These are phyloP conservation scores for Didymella keratinophila DNA, from an alignment of 2,329 filamentous ascomycete genomes.

Conservation along the genomic window DNA sequence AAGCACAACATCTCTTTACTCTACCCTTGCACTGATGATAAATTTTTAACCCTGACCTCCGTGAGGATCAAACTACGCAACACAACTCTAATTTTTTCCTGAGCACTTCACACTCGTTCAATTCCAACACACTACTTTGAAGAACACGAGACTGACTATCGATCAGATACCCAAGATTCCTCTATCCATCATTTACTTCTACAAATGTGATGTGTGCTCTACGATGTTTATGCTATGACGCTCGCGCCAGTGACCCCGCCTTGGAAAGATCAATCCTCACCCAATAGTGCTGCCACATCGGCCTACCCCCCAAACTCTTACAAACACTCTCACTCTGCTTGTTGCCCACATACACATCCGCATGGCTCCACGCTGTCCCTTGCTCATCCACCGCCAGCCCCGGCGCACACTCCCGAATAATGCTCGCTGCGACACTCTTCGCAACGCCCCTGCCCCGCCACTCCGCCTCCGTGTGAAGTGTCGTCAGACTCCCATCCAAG, in stretches of 20 bases:
- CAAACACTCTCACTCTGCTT: conserved; percentile 68
- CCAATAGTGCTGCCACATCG: conserved; percentile 68
- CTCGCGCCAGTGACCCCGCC: conserved; percentile 28
- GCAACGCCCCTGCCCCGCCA: conserved; percentile 70
- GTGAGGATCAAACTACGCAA: conserved; percentile 67
- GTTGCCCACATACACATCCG: conserved; percentile 71
- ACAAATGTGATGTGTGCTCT: conserved; percentile 6
- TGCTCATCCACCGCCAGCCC: conserved; percentile 42
- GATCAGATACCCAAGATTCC: conserved; percentile 26
- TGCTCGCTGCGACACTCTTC: conserved; percentile 65
- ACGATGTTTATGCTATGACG: conserved; percentile 7
- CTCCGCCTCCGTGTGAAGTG: conserved; percentile 66
- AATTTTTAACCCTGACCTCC: conserved; percentile 70
- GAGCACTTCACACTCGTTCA: conserved; percentile 49
- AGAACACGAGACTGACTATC: conserved; percentile 30
- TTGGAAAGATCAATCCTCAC: conserved; percentile 53
- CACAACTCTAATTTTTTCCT: conserved; percentile 76
- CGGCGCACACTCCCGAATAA: conserved; percentile 59
- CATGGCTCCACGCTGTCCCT: conserved; percentile 64
- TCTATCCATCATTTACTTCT: not conserved
- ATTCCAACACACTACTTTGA: conserved; percentile 5
- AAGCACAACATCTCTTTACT: conserved; percentile 40
- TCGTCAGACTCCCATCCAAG: conserved; percentile 67
- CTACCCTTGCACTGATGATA: conserved; percentile 63
- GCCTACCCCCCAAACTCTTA: conserved; percentile 65